Percentiles rank a stretch among this genome's conserved stretches.
Conservation (phyloP, 1,139 yeast species). For the Candida sp. region DNA sequence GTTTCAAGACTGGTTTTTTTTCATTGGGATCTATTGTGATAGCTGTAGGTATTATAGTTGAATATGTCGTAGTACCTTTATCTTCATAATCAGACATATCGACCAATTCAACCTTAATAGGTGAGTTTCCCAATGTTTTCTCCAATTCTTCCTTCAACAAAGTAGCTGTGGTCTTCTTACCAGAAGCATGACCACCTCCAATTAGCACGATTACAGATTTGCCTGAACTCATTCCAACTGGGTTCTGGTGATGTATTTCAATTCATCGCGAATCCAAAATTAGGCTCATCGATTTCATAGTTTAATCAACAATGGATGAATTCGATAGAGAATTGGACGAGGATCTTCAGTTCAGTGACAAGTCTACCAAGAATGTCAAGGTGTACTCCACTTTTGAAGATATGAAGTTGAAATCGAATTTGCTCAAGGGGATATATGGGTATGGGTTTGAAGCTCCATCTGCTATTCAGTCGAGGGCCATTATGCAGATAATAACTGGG, state of each 20-base stretch:
- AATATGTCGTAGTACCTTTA: constrained; percentile 13
- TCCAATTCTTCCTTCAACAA: constrained; percentile 27
- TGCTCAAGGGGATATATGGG: constrained; percentile 73
- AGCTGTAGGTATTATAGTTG: constrained; percentile 25
- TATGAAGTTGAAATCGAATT: constrained; percentile 70
- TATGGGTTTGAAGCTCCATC: constrained; percentile 96
- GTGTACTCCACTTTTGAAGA: constrained; percentile 70
- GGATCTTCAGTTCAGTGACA: constrained; percentile 51
- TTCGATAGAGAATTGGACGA: constrained; percentile 59
- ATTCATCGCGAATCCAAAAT: neutral
- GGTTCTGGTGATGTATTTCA: neutral
- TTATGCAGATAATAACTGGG: constrained; percentile 86
- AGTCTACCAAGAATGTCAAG: constrained; percentile 58
- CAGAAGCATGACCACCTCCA: constrained; percentile 79
- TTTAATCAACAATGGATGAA: constrained; percentile 17
- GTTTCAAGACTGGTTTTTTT: constrained; percentile 24
- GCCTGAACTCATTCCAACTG: constrained; percentile 2
- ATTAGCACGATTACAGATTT: constrained; percentile 46
- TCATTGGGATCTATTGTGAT: constrained; percentile 23
- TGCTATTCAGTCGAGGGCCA: constrained; percentile 93
- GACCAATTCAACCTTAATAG: constrained; percentile 31
- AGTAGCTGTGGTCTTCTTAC: constrained; percentile 44
- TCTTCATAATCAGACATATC: constrained; percentile 33
- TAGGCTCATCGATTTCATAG: neutral
- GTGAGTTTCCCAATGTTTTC: constrained; percentile 13